phyloP scores from a whole-genome alignment of 2,329 filamentous ascomycete genomes.

The Corinectria fuckeliana region DNA sequence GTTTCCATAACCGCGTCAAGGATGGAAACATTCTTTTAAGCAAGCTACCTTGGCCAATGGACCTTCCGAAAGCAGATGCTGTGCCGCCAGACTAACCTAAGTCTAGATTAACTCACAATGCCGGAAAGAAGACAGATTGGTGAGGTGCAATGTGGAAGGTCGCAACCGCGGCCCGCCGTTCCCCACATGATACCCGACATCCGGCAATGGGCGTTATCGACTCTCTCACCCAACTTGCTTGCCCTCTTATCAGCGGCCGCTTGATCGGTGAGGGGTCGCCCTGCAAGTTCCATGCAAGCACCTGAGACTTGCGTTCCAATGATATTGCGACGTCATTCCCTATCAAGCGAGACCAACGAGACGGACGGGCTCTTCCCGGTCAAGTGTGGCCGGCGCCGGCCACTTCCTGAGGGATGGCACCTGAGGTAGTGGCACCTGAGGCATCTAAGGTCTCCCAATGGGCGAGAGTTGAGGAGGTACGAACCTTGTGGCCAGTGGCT shows the following conservation, averaged over 20 bases:
- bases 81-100: neutral
- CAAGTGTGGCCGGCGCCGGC: neutral
- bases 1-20: neutral
- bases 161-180: neutral
- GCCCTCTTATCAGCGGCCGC: conserved; percentile 1
- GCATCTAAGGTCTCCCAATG: no score
- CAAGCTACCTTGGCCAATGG: neutral
- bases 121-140: neutral
- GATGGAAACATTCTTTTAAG: no score
- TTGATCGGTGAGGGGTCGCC: conserved; percentile 2
- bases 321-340: neutral
- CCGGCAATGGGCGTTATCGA: neutral
- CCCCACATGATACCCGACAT: neutral
- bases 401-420: neutral
- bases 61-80: neutral
- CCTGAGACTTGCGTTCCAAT: conserved; percentile 7
- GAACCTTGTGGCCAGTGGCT: neutral
- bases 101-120: no score
- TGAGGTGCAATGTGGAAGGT: neutral
- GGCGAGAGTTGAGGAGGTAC: neutral
- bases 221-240: neutral
- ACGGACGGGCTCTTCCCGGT: neutral
- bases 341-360: neutral
- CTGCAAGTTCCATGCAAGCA: conserved; percentile 1
- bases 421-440: no score